A percentile compares a stretch with the other conserved stretches of the same genome.
Conservation (phyloP, 163 green algal species). For the Prototheca cutis region DNA sequence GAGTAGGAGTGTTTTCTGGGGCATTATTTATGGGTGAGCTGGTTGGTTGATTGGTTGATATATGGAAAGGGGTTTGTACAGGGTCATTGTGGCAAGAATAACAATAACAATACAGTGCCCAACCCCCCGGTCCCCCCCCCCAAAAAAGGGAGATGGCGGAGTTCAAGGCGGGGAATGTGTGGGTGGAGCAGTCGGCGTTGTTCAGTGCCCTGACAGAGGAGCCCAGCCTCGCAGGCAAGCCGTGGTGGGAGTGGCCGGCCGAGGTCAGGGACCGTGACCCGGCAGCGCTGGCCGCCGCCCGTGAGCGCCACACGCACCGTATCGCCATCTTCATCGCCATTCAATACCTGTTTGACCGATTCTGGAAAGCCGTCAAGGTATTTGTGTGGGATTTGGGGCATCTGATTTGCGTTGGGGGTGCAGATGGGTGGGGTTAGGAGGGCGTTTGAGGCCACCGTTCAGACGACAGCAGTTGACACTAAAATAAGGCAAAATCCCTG, state of each 20-base stretch:
- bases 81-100: too few species aligned
- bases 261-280: conserved; percentile 37
- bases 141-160: conserved; percentile 28
- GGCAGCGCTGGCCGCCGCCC: conserved; percentile 28
- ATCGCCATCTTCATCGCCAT: conserved; percentile 82
- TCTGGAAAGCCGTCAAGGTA: conserved; percentile 82
- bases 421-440: background rate
- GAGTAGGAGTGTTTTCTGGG: background rate
- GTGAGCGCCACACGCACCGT: conserved; percentile 30
- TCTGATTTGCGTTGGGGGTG: too few species aligned
- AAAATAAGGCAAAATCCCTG: too few species aligned
- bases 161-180: conserved; percentile 53
- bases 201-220: conserved; percentile 66
- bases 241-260: conserved; percentile 91
- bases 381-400: too few species aligned
- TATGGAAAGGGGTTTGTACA: too few species aligned
- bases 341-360: conserved; percentile 92
- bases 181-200: conserved; percentile 76
- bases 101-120: too few species aligned
- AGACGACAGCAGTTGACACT: too few species aligned
- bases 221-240: conserved; percentile 34
- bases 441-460: background rate
- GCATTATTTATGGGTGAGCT: too few species aligned
- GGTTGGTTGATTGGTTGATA: too few species aligned
- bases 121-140: background rate